Evolutionary conservation across 805 yeast species (phyloP).

Genomic region (Metschnikowia hibisci): DNA sequence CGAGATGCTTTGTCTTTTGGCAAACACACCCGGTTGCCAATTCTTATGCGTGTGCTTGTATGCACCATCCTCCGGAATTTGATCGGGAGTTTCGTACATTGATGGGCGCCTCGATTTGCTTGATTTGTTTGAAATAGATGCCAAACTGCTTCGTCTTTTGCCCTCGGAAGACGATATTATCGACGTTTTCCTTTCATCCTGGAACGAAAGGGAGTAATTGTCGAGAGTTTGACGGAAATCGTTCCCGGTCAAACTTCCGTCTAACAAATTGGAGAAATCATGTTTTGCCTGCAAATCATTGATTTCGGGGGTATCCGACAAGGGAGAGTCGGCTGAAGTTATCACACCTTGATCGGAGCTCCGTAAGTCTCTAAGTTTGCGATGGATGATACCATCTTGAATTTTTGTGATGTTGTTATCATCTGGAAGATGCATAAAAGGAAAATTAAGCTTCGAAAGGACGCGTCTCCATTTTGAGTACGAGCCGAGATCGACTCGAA

Average conservation of each 20-base stretch:
- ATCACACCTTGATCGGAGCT: not conserved
- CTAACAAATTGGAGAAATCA: conserved; percentile 38
- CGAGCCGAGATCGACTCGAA: conserved; percentile 27
- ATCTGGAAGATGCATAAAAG: conserved; percentile 44
- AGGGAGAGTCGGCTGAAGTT: not conserved
- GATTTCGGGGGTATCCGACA: conserved; percentile 6
- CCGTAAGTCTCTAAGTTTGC: conserved; percentile 1
- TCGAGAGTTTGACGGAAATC: conserved; percentile 30
- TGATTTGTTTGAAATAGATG: conserved; percentile 15
- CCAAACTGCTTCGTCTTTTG: conserved; percentile 14
- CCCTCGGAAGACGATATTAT: conserved; percentile 5
- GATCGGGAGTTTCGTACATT: conserved; percentile 11
- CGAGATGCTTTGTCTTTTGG: conserved; percentile 7
- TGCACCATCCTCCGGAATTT: conserved; percentile 15
- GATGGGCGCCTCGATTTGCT: conserved; percentile 14
- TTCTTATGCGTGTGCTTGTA: conserved; percentile 7
- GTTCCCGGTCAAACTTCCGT: conserved; percentile 26
- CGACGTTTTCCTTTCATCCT: conserved; percentile 8
- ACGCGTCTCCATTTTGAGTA: conserved; percentile 39
- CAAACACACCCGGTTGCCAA: conserved; percentile 2
- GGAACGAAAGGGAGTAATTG: conserved; percentile 25
- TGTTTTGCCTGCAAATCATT: conserved; percentile 20
- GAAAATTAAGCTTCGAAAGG: conserved; percentile 35
- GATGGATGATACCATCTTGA: conserved; percentile 16
- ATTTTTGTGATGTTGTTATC: conserved; percentile 27